Evolutionary conservation across 2,329 filamentous ascomycete species (phyloP).

Genomic region (Fusarium camptoceras): DNA sequence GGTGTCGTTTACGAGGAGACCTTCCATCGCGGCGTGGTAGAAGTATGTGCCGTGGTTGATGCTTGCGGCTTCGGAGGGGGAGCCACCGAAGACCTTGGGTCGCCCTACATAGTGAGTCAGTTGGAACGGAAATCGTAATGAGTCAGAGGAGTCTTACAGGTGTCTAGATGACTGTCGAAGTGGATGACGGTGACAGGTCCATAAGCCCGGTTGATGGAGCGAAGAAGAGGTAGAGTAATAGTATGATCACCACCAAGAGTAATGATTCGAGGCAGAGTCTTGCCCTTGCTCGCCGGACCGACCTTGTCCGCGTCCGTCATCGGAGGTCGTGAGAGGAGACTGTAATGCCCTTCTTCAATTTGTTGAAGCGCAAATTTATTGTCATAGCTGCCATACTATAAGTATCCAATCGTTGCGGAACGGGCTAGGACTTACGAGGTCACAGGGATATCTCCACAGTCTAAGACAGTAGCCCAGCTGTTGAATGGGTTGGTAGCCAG

Average conservation of each 20-base stretch:
- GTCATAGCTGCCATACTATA: constrained; percentile 70
- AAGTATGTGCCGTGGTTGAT: constrained; percentile 94
- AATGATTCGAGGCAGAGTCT: constrained; percentile 83
- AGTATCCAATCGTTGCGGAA: background rate
- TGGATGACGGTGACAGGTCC: constrained; percentile 71
- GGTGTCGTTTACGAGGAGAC: constrained; percentile 81
- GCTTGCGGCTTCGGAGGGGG: constrained; percentile 77
- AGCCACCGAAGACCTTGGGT: constrained; percentile 88
- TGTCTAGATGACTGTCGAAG: constrained; percentile 74
- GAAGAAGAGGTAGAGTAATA: constrained; percentile 69
- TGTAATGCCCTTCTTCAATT: constrained; percentile 87
- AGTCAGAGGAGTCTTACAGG: constrained; percentile 62
- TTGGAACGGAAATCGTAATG: too few relatives aligned
- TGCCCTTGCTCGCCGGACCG: constrained; percentile 77
- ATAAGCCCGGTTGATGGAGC: constrained; percentile 70
- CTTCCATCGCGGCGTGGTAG: constrained; percentile 83
- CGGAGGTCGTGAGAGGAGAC: constrained; percentile 76
- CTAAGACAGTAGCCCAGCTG: constrained; percentile 81
- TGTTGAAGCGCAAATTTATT: constrained; percentile 84
- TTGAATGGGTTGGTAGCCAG: constrained; percentile 84
- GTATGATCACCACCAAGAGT: constrained; percentile 77
- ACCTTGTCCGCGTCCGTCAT: constrained; percentile 73
- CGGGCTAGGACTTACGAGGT: constrained; percentile 70
- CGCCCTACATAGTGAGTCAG: too few relatives aligned
- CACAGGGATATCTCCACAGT: constrained; percentile 87